These are phyloP conservation scores for Prunus fruticosa DNA, from an alignment of 306 rosid genomes.

Conservation along the genomic window DNA sequence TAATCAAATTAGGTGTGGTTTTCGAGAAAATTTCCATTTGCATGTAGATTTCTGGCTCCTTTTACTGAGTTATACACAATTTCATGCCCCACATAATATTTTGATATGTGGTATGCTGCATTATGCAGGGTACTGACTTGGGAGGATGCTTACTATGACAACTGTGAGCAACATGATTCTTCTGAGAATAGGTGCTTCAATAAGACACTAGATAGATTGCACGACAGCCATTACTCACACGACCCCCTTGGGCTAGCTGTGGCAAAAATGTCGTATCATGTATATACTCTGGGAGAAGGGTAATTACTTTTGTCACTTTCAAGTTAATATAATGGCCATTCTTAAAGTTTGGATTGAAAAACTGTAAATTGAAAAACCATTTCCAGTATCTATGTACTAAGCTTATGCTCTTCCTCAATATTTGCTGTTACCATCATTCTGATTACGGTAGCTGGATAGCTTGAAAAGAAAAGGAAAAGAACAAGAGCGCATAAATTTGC, in stretches of 20 bases:
- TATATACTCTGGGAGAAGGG: slow-evolving; percentile 96
- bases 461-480: not conserved
- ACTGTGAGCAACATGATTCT: slow-evolving; percentile 42
- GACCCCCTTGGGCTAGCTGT: slow-evolving; percentile 78
- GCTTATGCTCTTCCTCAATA: not conserved
- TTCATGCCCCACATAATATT: not conserved
- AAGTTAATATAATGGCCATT: not conserved
- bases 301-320: slow-evolving; percentile 37
- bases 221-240: slow-evolving; percentile 47
- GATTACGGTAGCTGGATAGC: not conserved
- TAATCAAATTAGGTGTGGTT: not conserved
- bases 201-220: slow-evolving; percentile 47
- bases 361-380: not conserved
- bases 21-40: not conserved
- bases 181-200: slow-evolving; percentile 44
- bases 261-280: slow-evolving; percentile 88
- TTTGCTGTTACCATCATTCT: not conserved
- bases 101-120: slow-evolving; percentile 4
- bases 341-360: not conserved
- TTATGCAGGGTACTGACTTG: slow-evolving; percentile 87
- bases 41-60: not conserved
- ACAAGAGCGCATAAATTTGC: not conserved
- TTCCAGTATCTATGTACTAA: not conserved
- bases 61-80: not conserved
- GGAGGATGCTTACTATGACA: slow-evolving; percentile 90